These are phyloP conservation scores for Cadophora malorum DNA, from an alignment of 2,329 filamentous ascomycete genomes.

Conservation along the genomic window DNA sequence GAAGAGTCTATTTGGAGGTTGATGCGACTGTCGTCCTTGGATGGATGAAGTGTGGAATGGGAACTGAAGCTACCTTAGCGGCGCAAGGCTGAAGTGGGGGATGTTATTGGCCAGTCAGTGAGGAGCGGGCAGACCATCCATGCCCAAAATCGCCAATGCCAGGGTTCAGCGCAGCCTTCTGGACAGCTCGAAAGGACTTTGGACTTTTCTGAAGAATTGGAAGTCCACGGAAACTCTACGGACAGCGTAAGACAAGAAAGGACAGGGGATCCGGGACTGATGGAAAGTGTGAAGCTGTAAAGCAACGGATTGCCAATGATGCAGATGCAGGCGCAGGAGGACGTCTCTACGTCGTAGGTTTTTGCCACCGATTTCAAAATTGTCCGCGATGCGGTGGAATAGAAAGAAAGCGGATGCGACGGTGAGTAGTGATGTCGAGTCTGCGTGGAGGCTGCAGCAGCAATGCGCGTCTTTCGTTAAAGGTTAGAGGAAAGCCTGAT, in stretches of 20 bases:
- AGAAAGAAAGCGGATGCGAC: background rate
- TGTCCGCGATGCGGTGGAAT: background rate
- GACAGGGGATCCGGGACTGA: conserved; percentile 3
- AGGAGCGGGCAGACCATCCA: background rate
- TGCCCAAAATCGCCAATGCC: conserved; percentile 8
- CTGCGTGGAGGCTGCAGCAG: conserved; percentile 15
- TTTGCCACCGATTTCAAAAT: background rate
- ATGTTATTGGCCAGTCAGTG: conserved; percentile 10
- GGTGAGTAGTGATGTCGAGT: background rate
- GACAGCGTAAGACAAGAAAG: background rate
- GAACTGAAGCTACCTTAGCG: background rate
- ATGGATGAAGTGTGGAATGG: background rate
- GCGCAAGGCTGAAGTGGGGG: conserved; percentile 20
- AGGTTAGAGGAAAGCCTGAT: conserved; percentile 7
- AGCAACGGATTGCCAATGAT: background rate
- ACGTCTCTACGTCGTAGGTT: background rate
- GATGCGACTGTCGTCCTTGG: background rate
- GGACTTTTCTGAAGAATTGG: background rate
- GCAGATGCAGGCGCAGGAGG: conserved; percentile 1
- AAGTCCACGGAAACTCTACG: conserved; percentile 2
- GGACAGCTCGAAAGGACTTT: background rate
- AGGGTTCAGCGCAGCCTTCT: background rate
- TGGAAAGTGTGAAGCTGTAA: background rate
- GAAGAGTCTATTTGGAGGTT: background rate
- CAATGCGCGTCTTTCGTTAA: conserved; percentile 8